Evolutionary conservation across 2,329 filamentous ascomycete species (phyloP).

Genomic region (Colletotrichum gloeosporioides): DNA sequence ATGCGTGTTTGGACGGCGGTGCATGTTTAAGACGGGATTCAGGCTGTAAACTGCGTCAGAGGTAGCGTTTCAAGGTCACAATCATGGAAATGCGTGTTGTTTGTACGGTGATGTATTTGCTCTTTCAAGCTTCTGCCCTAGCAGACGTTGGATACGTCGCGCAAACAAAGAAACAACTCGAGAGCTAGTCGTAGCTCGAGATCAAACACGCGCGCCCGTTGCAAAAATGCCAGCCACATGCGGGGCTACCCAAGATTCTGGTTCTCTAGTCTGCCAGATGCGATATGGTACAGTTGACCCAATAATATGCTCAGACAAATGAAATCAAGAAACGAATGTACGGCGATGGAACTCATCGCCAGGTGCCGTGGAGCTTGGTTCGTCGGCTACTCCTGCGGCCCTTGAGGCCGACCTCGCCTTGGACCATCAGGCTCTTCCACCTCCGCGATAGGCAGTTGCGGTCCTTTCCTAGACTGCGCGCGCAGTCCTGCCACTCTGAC

Average conservation of each 20-base stretch:
- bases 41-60: not conserved
- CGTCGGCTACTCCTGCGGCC: constrained; percentile 45
- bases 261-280: not conserved
- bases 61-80: not conserved
- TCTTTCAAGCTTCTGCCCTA: not conserved
- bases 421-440: constrained; percentile 68
- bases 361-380: constrained; percentile 58
- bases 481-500: constrained; percentile 72
- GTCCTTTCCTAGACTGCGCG: constrained; percentile 66
- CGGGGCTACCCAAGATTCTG: not conserved
- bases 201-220: not conserved
- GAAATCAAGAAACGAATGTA: not conserved
- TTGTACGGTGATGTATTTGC: not conserved
- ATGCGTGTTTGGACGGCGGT: not conserved
- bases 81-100: not conserved
- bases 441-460: constrained; percentile 60
- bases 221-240: not conserved
- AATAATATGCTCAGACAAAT: not conserved
- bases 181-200: not conserved
- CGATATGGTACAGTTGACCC: not conserved
- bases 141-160: not conserved
- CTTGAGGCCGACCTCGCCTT: constrained; percentile 66
- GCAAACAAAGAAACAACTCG: not conserved
- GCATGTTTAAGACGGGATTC: not conserved
- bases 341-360: constrained; percentile 45